Conservation (phyloP, 176 grass and related monocot genomes). For the Elymus sibiricus region DNA sequence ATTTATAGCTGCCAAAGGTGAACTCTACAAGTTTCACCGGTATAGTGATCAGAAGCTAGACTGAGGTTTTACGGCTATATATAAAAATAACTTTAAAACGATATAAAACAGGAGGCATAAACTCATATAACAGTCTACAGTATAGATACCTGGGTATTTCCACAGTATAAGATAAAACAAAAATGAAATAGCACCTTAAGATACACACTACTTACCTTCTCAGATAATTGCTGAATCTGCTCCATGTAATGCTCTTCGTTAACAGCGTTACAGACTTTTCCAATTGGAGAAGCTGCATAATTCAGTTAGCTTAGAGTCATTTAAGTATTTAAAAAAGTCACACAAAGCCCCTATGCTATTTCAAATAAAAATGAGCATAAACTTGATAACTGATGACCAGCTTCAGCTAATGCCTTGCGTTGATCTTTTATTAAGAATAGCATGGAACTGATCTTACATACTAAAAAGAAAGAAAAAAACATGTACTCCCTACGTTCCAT, state of each 20-base stretch:
- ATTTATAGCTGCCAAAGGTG: background rate
- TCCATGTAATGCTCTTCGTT: conserved; percentile 39
- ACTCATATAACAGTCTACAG: background rate
- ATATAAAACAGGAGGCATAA: background rate
- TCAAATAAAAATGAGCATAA: background rate
- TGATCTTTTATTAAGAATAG: conserved; percentile 1
- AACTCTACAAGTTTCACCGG: background rate
- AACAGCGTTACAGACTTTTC: conserved; percentile 37
- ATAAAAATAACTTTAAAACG: background rate
- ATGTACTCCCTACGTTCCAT: too few relatives aligned
- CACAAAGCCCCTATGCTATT: background rate
- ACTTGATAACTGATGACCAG: background rate
- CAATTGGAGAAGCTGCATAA: conserved; percentile 40
- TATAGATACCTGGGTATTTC: background rate
- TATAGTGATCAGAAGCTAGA: background rate
- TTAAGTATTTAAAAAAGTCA: conserved; percentile 8
- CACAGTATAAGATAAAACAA: background rate
- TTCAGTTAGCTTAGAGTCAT: conserved; percentile 2
- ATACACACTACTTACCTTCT: conserved; percentile 36
- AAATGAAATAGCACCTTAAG: background rate
- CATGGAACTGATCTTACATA: background rate
- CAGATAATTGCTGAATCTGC: conserved; percentile 61
- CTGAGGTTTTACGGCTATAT: background rate
- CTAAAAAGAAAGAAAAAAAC: background rate
- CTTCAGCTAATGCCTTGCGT: background rate